Conservation (phyloP, 164 flowering plant species). For the Chimonanthus praecox region DNA sequence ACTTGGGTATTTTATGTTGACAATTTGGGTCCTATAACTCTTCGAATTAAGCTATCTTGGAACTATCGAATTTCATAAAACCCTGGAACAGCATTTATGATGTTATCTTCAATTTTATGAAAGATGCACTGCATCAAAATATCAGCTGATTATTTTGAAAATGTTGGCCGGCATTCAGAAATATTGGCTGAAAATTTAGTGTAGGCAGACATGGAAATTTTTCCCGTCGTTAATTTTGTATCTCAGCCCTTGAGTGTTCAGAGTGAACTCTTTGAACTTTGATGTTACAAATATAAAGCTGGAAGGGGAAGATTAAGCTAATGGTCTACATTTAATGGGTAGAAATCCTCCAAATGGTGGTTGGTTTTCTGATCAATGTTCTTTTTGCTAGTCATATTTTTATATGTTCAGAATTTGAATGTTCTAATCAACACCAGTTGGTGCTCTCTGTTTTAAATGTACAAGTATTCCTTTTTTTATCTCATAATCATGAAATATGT, state of each 20-base stretch:
- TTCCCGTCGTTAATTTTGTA: not conserved
- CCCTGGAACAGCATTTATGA: not conserved
- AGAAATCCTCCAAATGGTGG: not conserved
- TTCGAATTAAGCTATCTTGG: too few relatives aligned
- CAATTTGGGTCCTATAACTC: too few relatives aligned
- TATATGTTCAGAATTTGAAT: not conserved
- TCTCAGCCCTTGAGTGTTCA: not conserved
- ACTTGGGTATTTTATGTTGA: too few relatives aligned
- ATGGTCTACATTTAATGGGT: not conserved
- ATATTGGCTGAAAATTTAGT: too few relatives aligned
- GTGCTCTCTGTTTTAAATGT: not conserved
- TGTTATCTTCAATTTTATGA: too few relatives aligned
- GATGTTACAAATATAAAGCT: not conserved
- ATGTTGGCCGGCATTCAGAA: too few relatives aligned
- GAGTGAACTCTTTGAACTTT: not conserved
- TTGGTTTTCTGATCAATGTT: not conserved
- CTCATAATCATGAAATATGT: too few relatives aligned
- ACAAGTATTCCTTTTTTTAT: too few relatives aligned
- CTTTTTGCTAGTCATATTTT: too few relatives aligned
- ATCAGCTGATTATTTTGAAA: too few relatives aligned
- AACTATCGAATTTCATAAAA: too few relatives aligned
- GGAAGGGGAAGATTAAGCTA: not conserved
- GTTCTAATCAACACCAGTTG: not conserved
- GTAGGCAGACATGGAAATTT: not conserved
- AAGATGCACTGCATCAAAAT: too few relatives aligned